phyloP scores from a whole-genome alignment of 306 rosid species.

The Vicia faba region DNA sequence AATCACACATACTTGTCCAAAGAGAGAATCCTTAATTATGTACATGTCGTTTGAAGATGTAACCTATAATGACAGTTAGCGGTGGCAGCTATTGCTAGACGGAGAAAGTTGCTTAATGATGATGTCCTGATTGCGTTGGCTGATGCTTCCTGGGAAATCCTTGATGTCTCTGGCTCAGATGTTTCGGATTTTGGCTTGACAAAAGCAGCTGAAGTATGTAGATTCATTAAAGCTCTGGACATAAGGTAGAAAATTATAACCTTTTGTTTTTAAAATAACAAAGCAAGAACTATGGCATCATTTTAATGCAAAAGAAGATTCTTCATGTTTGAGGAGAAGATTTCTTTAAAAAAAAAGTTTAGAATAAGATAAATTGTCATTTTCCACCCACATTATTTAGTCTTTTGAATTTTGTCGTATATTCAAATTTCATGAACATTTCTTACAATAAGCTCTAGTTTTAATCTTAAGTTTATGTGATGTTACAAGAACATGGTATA shows the following conservation, averaged over 20 bases:
- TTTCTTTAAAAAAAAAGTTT: too few relatives aligned
- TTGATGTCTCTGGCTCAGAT: constrained; percentile 85
- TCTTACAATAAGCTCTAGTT: constrained; percentile 11
- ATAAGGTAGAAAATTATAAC: constrained; percentile 58
- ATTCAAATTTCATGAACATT: neutral
- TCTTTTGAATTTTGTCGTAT: constrained; percentile 1
- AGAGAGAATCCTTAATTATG: constrained; percentile 5
- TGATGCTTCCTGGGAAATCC: constrained; percentile 78
- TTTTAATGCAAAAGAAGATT: constrained; percentile 1
- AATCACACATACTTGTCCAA: constrained; percentile 5
- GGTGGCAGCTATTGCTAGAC: constrained; percentile 72
- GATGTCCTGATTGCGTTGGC: constrained; percentile 70
- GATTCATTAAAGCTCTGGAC: constrained; percentile 69
- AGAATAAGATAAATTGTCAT: neutral
- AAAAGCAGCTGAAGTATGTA: constrained; percentile 67
- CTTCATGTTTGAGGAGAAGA: constrained; percentile 14
- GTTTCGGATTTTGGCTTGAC: constrained; percentile 76
- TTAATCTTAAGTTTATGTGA: constrained; percentile 23
- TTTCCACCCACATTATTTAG: neutral
- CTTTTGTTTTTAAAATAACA: neutral
- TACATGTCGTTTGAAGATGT: constrained; percentile 23
- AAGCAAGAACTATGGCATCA: constrained; percentile 6
- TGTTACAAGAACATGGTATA: constrained; percentile 15
- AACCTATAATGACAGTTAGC: constrained; percentile 53
- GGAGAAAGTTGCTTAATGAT: constrained; percentile 76